phyloP scores from a whole-genome alignment of 2,329 filamentous ascomycete genomes.

The Cercospora beticola region DNA sequence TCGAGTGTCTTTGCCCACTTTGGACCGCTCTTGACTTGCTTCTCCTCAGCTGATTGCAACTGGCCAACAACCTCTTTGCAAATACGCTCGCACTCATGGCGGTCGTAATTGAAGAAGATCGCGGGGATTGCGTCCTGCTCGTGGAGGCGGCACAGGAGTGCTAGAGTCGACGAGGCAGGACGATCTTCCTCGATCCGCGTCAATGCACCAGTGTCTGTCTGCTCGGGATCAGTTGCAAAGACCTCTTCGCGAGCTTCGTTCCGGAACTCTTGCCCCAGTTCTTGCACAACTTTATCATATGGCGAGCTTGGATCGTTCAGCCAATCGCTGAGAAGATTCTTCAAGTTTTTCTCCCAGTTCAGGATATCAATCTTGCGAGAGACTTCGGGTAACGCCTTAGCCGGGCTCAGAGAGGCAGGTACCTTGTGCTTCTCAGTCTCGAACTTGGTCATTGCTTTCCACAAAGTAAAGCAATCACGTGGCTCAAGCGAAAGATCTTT shows the following conservation, averaged over 20 bases:
- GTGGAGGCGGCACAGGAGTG: constrained; percentile 61
- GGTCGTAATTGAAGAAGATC: constrained; percentile 76
- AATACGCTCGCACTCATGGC: constrained; percentile 62
- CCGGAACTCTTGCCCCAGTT: constrained; percentile 44
- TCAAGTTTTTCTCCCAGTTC: constrained; percentile 63
- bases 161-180: constrained; percentile 50
- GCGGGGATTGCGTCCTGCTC: constrained; percentile 66
- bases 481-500: constrained; percentile 69
- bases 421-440: constrained; percentile 50
- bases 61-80: constrained; percentile 53
- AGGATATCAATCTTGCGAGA: constrained; percentile 66
- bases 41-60: constrained; percentile 55
- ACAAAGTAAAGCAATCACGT: constrained; percentile 67
- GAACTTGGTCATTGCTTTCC: constrained; percentile 61
- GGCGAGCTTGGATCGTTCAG: constrained; percentile 57
- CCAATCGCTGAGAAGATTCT: constrained; percentile 59
- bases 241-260: constrained; percentile 27
- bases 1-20: constrained; percentile 62
- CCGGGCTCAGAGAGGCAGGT: constrained; percentile 52
- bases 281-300: constrained; percentile 52
- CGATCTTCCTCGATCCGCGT: constrained; percentile 12
- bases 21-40: constrained; percentile 57
- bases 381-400: constrained; percentile 51
- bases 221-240: constrained; percentile 25
- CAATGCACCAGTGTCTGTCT: constrained; percentile 8